Base-by-base conservation (phyloP, 2,329 filamentous ascomycete genomes). In the Alternaria ventricosa region DNA sequence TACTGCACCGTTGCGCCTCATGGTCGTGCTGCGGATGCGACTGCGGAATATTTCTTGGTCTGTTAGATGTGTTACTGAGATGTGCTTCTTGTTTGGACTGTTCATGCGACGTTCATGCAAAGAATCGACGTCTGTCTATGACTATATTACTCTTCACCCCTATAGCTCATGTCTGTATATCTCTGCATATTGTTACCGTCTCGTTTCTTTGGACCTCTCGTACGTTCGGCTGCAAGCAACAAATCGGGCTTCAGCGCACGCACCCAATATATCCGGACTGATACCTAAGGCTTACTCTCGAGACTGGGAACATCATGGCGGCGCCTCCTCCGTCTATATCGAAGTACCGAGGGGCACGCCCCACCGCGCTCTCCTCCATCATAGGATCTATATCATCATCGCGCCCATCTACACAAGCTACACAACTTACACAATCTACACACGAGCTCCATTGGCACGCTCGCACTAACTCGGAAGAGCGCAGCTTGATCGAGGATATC, bases 401-500 rank as follows among this genome's bases (percentile, higher is more conserved):
- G 7, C 30, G 45, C 18, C 28, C 43, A 12, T 51, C 41, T n/a
- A 54, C 20, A 18, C 27, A 59, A n/a, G 33, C 33, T 36, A 36
- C 33, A 36, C 33, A 36, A 36, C n/a, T 28, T 4, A 54, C 20
- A 36, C 33, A 36, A 36, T 36, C 41, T 4, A 54, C 20, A 18
- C 27, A 59, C 8, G 44, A 47, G 55, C 33, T 49, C 23, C 43
- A 25, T 50, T 51, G 53, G 53, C 33, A 55, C 33, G 18, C 43
- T 23, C 25, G 36, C 10, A 55, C 53, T 15, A 18, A 25, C 25
- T 25, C 53, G 11, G 56, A 61, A 12, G 61, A 67, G 44, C 56
- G 57, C 41, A 62, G 69, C 30, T 23, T 68, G 28, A 71, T 73
- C 18, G 55, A 57, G 41, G 45, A 62, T 11, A 67, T 71, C 20